Conservation (phyloP, 352 stramenopile species). For the Phytophthora kernoviae region DNA sequence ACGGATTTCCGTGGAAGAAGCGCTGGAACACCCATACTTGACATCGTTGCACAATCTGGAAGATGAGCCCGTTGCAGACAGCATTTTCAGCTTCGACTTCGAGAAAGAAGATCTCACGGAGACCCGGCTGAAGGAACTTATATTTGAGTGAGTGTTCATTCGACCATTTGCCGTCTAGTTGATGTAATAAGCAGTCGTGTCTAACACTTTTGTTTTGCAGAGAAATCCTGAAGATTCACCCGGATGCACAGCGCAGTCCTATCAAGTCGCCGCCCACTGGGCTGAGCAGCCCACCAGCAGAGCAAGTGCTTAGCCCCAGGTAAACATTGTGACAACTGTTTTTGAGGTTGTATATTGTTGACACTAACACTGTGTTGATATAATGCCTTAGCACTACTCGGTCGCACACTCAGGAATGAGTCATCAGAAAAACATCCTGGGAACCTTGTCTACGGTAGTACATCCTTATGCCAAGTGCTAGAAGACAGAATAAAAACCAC, state of each 20-base stretch:
- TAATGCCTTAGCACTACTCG: constrained; percentile 23
- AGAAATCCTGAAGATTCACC: constrained; percentile 79
- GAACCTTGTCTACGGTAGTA: constrained; percentile 1
- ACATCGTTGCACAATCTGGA: constrained; percentile 93
- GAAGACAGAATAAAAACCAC: constrained; percentile 12
- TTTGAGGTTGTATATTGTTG: not conserved
- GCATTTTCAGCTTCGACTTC: constrained; percentile 88
- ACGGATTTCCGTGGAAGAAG: constrained; percentile 93
- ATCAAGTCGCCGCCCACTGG: constrained; percentile 17
- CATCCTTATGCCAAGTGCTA: constrained; percentile 21
- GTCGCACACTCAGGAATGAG: constrained; percentile 16
- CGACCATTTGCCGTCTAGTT: not conserved
- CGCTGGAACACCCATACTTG: constrained; percentile 91
- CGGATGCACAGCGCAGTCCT: constrained; percentile 38
- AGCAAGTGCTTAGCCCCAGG: constrained; percentile 65
- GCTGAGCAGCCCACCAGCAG: constrained; percentile 27
- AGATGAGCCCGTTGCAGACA: constrained; percentile 87
- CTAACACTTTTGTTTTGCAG: constrained; percentile 25
- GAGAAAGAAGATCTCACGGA: constrained; percentile 89
- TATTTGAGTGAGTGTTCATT: constrained; percentile 72
- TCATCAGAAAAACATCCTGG: not conserved
- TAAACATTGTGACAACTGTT: constrained; percentile 11
- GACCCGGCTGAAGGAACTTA: constrained; percentile 81
- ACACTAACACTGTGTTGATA: constrained; percentile 10
- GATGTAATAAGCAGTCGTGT: not conserved